A percentile compares a stretch with the other conserved stretches of the same genome.
Conservation (phyloP, 805 yeast species). For the Middelhovenomyces tepae region DNA sequence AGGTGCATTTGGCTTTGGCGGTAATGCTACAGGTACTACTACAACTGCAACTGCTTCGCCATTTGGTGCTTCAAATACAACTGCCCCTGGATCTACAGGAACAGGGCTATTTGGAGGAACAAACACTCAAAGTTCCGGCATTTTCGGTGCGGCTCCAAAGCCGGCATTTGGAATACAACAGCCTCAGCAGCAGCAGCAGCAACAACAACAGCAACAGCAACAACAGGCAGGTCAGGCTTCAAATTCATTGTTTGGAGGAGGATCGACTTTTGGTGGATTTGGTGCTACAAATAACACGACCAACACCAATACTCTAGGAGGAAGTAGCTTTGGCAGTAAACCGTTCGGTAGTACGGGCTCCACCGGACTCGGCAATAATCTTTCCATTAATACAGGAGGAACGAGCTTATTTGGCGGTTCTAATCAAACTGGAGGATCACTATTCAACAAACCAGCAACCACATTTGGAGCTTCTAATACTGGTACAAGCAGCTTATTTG, state of each 20-base stretch:
- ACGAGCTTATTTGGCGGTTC: too few species aligned
- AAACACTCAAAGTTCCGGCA: neutral
- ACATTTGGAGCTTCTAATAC: conserved; percentile 3
- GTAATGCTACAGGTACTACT: conserved; percentile 23
- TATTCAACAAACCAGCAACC: conserved; percentile 6
- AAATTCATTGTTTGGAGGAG: too few species aligned
- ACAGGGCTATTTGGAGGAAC: conserved; percentile 8
- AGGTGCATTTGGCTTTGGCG: conserved; percentile 37
- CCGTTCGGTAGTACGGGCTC: too few species aligned
- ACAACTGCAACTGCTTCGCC: too few species aligned
- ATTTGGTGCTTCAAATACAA: too few species aligned
- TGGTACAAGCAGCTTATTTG: too few species aligned
- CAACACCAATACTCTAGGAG: conserved; percentile 10
- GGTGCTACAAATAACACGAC: conserved; percentile 26
- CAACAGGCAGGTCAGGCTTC: too few species aligned
- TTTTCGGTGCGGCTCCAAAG: conserved; percentile 9
- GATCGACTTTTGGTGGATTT: conserved; percentile 37
- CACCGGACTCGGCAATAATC: too few species aligned
- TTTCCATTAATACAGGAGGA: too few species aligned
- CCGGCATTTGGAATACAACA: conserved; percentile 12
- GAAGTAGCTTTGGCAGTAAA: conserved; percentile 10
- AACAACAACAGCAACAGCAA: conserved; percentile 22
- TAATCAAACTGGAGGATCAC: conserved; percentile 2
- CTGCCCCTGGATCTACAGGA: too few species aligned
- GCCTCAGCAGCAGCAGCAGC: conserved; percentile 5